Conservation (phyloP, 306 rosid species). For the Rosa multiflora region DNA sequence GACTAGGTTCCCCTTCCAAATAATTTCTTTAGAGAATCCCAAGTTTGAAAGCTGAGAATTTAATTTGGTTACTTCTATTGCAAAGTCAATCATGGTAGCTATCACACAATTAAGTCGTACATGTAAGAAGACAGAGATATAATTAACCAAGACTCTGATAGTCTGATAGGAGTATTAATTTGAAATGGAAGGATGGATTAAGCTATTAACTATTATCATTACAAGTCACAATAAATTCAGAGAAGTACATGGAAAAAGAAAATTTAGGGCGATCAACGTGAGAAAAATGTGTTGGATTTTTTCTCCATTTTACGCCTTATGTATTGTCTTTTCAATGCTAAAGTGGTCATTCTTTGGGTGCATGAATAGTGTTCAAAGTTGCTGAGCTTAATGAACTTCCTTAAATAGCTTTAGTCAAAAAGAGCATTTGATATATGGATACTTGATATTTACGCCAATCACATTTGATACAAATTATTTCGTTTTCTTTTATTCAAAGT, state of each 20-base stretch:
- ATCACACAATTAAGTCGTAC: constrained; percentile 9
- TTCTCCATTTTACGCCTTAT: background rate
- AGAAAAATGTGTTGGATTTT: background rate
- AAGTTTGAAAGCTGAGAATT: background rate
- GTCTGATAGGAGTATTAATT: background rate
- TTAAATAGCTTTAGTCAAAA: background rate
- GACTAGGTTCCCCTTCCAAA: background rate
- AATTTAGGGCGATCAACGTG: background rate
- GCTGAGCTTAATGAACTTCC: background rate
- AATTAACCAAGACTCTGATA: background rate
- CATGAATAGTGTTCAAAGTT: constrained; percentile 1
- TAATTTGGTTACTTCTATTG: too few relatives aligned
- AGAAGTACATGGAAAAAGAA: background rate
- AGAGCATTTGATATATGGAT: background rate
- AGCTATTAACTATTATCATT: background rate
- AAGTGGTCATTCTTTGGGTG: background rate
- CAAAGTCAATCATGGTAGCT: constrained; percentile 11
- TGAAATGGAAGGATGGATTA: constrained; percentile 5
- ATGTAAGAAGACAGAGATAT: background rate
- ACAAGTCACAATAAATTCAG: background rate
- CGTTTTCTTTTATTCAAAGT: background rate
- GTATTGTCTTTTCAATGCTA: background rate
- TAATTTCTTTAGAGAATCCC: background rate
- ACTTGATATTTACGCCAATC: background rate
- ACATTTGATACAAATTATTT: background rate